A percentile compares a stretch with the other conserved stretches of the same genome.
Evolutionary conservation across 352 stramenopile genomes (phyloP).

Genomic region (Pythium plurisporium): DNA sequence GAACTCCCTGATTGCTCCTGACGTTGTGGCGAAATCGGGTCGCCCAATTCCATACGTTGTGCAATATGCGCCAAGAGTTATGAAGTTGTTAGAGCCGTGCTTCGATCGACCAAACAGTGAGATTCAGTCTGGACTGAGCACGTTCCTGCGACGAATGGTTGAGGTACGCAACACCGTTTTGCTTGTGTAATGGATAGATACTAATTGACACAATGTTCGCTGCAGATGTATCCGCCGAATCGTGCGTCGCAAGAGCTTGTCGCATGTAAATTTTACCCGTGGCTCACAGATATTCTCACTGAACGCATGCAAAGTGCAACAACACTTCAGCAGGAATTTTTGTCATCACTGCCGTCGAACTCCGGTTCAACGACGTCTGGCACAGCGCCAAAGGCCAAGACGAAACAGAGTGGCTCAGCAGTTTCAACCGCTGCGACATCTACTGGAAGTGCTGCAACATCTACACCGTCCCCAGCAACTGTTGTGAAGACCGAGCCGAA

Average conservation of each 20-base stretch:
- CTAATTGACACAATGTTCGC: not conserved
- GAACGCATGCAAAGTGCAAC: slow-evolving; percentile 70
- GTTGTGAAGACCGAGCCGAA: slow-evolving; percentile 19
- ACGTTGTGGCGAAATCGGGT: slow-evolving; percentile 73
- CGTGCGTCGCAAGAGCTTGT: slow-evolving; percentile 64
- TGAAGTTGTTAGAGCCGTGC: slow-evolving; percentile 87
- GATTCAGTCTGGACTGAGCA: slow-evolving; percentile 66
- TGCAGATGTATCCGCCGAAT: slow-evolving; percentile 74
- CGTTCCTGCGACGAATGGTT: slow-evolving; percentile 66
- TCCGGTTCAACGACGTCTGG: slow-evolving; percentile 12
- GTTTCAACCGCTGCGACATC: not conserved
- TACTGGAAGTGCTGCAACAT: not conserved
- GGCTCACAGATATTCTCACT: slow-evolving; percentile 83
- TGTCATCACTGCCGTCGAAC: slow-evolving; percentile 17
- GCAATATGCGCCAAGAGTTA: slow-evolving; percentile 84
- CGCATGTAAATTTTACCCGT: slow-evolving; percentile 86
- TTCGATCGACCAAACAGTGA: slow-evolving; percentile 82
- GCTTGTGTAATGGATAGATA: too few relatives aligned
- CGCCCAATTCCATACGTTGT: slow-evolving; percentile 77
- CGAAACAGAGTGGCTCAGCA: slow-evolving; percentile 21
- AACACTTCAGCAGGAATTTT: slow-evolving; percentile 54
- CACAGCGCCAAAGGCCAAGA: slow-evolving; percentile 32
- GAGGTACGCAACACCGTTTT: slow-evolving; percentile 45
- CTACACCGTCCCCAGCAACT: slow-evolving; percentile 14
- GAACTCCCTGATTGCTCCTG: slow-evolving; percentile 73